Base-by-base conservation (phyloP, 371 early-diverging fungal genomes). In the Mortierella sp. region DNA sequence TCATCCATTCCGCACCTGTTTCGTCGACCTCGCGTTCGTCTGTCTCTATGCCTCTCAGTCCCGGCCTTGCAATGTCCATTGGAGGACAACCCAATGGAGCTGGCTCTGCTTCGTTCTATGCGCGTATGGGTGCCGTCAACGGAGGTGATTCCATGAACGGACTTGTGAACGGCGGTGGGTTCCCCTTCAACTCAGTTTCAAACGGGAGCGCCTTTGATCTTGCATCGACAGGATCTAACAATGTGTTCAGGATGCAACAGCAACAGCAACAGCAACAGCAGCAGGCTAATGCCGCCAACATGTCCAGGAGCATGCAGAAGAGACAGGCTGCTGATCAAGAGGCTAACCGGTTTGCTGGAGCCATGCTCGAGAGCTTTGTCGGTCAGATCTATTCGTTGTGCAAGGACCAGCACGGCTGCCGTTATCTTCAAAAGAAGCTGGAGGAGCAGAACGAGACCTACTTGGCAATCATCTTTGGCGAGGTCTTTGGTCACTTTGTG, bases 381-480 rank as follows among this genome's bases (percentile, higher is more conserved):
- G 96, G 95, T 10, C 90, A 94, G 68, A 89, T 96, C 16, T 92
- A 92, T 66, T 87, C 91, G 1, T 83, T 97, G 14, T 95, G 95
- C 87, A 96, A 95, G 84, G 97, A 97, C 79, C 97, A 97, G 79
- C 92, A 96, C 73, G 97, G 97, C 7, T 97, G 97, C 84, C 90
- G 97, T 19, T 97, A 91, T 71, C 80, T 97, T 50, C 97, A 97
- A 85, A 92, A 91, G 86, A 92, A 93, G 75, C 86, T 97, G 11
- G 97, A 97, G 73, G 96, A 96, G 63, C 88, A 90, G 19, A 90
- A 90, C 53, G 88, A 90, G 19, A 84, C 87, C 45, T 89, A 92
- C 50, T 71, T 93, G 14, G 80, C 88, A 22, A 70, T 91, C 44
- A 94, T 96, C 31, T 96, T 94, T 77, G 74, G 87, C 29, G 96